A percentile compares a stretch with the other conserved stretches of the same genome.
Conservation (phyloP, 2,329 filamentous ascomycete genomes). For the Colletotrichum lini region DNA sequence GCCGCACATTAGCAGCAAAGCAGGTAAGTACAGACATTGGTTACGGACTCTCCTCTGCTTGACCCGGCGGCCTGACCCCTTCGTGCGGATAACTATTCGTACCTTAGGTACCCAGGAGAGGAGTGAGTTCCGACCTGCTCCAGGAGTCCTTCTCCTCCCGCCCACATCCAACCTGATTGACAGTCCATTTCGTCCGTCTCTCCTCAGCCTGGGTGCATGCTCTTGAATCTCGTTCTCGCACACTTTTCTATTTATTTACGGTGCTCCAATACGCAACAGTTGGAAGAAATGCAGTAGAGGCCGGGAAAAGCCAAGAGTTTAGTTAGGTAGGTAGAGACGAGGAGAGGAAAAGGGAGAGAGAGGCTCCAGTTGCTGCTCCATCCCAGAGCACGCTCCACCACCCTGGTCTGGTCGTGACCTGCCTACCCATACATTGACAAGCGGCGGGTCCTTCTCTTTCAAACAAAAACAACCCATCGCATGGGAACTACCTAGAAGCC, state of each 20-base stretch:
- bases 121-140: not conserved
- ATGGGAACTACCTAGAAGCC: not conserved
- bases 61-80: not conserved
- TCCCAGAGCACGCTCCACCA: conserved; percentile 28
- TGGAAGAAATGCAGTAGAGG: not conserved
- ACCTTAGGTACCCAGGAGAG: not conserved
- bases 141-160: not conserved
- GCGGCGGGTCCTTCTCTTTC: conserved; percentile 36
- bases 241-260: not conserved
- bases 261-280: not conserved
- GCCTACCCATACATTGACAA: conserved; percentile 35
- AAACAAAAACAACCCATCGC: conserved; percentile 40
- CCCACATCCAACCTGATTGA: not conserved
- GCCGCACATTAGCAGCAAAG: not conserved
- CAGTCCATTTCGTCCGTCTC: conserved; percentile 9
- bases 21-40: not conserved
- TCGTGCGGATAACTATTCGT: not conserved
- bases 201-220: conserved; percentile 19
- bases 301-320: conserved; percentile 4
- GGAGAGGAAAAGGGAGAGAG: not conserved
- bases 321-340: too few relatives aligned
- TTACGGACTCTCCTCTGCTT: not conserved
- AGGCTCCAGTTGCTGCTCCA: conserved; percentile 39
- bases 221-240: conserved; percentile 20
- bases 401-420: conserved; percentile 38